Conservation (phyloP, 140 eudicot species). For the Oenanthe javanica region DNA sequence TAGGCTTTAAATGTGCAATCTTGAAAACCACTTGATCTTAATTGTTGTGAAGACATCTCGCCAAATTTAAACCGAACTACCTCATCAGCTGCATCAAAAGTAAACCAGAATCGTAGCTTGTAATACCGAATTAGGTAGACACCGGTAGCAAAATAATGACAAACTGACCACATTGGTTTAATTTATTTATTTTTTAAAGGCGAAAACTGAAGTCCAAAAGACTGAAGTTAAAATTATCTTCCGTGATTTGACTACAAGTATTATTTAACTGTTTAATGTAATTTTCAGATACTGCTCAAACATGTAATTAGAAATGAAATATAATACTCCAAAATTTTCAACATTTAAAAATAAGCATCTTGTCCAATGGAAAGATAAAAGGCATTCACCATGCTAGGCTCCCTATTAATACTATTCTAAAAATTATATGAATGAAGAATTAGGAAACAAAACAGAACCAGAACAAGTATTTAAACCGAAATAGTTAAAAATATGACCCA, state of each 20-base stretch:
- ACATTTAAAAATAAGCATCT: background rate
- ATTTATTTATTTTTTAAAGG: too few species aligned
- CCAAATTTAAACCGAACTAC: constrained; percentile 65
- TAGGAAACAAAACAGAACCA: background rate
- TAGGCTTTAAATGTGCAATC: constrained; percentile 57
- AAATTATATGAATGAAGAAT: background rate
- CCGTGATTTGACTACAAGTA: background rate
- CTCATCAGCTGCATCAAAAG: constrained; percentile 62
- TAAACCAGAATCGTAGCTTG: background rate
- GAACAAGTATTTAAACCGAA: background rate
- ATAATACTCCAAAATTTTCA: background rate
- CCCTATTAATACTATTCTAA: background rate
- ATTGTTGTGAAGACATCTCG: constrained; percentile 52
- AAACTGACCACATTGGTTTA: background rate
- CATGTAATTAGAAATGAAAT: background rate
- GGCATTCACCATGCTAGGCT: background rate
- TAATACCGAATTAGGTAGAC: background rate
- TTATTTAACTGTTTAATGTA: background rate
- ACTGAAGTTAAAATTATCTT: background rate
- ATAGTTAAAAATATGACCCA: background rate
- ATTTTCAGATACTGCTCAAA: background rate
- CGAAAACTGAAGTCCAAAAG: background rate
- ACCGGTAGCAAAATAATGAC: background rate
- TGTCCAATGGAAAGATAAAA: background rate
- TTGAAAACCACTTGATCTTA: constrained; percentile 68